Evolutionary conservation across 2,329 filamentous ascomycete species (phyloP).

Genomic region (Phialophora macrospora): DNA sequence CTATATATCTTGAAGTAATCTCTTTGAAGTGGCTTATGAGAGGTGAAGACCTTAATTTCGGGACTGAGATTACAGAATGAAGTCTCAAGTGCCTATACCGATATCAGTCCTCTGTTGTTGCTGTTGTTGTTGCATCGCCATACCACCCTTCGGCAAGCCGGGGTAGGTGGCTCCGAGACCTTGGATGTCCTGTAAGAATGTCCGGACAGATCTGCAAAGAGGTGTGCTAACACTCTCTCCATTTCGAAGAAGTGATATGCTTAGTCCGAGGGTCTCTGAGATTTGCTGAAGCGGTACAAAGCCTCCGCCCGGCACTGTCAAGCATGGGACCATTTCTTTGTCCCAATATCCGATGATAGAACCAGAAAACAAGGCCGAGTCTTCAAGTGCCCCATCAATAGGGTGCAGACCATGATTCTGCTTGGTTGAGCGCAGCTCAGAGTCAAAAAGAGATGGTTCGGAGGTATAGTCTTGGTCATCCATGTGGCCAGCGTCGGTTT

Average conservation of each 20-base stretch:
- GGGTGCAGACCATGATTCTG: background rate
- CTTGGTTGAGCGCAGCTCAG: background rate
- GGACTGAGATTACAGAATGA: too few species aligned
- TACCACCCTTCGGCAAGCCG: background rate
- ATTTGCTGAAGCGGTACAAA: background rate
- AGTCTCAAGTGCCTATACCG: background rate
- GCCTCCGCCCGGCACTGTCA: background rate
- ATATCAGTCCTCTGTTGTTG: background rate
- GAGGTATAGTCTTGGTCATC: background rate
- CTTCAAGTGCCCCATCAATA: background rate
- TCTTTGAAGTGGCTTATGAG: background rate
- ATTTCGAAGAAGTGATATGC: slow-evolving; percentile 7
- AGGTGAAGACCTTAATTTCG: background rate
- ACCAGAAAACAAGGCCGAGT: background rate
- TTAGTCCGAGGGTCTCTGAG: background rate
- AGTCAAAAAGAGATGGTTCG: background rate
- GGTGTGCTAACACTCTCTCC: slow-evolving; percentile 10
- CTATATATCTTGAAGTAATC: background rate
- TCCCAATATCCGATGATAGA: background rate
- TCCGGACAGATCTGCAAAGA: slow-evolving; percentile 14
- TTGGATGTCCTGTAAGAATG: slow-evolving; percentile 10
- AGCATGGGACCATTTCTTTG: background rate
- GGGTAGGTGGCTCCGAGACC: background rate
- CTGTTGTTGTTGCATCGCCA: background rate
- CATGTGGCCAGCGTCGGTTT: background rate